A percentile compares a stretch with the other conserved stretches of the same genome.
Conservation (phyloP, 2,329 filamentous ascomycete genomes). For the Microsporum audouinii region DNA sequence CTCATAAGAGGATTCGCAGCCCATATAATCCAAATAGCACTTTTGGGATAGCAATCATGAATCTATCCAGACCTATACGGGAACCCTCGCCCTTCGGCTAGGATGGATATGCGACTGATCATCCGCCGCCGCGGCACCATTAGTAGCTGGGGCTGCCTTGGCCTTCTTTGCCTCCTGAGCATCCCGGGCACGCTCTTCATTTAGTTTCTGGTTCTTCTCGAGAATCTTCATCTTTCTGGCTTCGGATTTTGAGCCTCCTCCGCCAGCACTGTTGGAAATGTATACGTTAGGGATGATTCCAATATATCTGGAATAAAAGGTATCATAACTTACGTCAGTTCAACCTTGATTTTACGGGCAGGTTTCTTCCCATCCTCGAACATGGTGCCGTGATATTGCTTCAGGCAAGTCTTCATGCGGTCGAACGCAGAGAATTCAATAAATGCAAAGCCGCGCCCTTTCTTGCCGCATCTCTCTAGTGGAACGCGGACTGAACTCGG, state of each 20-base stretch:
- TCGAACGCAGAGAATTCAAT: constrained; percentile 80
- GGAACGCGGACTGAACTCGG: constrained; percentile 62
- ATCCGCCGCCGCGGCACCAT: not conserved
- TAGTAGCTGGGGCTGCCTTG: not conserved
- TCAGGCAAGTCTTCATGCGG: constrained; percentile 84
- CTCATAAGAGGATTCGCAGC: not conserved
- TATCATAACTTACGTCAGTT: constrained; percentile 58
- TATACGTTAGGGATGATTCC: not conserved
- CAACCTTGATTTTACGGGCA: constrained; percentile 75
- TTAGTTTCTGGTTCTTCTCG: constrained; percentile 74
- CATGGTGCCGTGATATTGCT: constrained; percentile 75
- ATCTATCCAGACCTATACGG: not conserved
- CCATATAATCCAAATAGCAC: not conserved
- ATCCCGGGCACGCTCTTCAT: constrained; percentile 51
- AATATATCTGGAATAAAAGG: not conserved
- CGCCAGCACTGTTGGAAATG: constrained; percentile 50
- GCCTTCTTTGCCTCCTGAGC: constrained; percentile 38
- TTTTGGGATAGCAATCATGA: not conserved
- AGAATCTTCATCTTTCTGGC: constrained; percentile 64
- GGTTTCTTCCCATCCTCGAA: constrained; percentile 50
- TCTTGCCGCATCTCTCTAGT: constrained; percentile 51
- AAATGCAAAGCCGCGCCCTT: constrained; percentile 69
- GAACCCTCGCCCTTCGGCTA: constrained; percentile 10
- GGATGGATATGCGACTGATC: constrained; percentile 10
- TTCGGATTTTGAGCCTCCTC: constrained; percentile 67